Evolutionary conservation across 2,329 filamentous ascomycete species (phyloP), one percentile per base, ranked within the genome.

Genomic region (Botrytis sinoallii): DNA sequence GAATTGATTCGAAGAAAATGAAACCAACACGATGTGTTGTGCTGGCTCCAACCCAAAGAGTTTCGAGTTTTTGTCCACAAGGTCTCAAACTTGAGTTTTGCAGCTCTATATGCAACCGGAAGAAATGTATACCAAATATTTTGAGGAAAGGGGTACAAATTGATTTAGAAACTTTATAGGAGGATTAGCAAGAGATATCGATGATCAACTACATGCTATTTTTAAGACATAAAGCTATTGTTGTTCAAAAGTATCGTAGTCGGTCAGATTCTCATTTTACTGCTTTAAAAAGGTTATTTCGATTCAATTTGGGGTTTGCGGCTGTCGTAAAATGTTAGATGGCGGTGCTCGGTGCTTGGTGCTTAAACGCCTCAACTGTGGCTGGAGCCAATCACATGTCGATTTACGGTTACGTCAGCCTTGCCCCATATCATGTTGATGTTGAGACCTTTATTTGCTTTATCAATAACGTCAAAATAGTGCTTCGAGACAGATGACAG

Each of bases 251-350:
- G 44, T 57, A 48, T 66, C 14, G 70, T 52, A 38, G 70, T 71
- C 46, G 70, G 60, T 71, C 70, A 71, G 70, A 71, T 71, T 71
- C 60, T 57, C 59, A 73, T 70, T 73, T 59, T 72, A 60, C 66
- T 73, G 48, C 59, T 22, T 44, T 55, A 40, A 71, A 74, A 71
- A 60, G 38, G 60, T 66, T 71, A 71, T 64, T 66, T 55, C 32
- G 44, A 71, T 71, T 55, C 22, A 67, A 52, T 67, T 67, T 52
- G 32, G 40, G 44, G 20, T 52, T 66, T 44, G 69, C 42, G 20
- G 52, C 52, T 57, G 29, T 64, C 48, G 44, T 64, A 42, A 71
- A 52, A 40, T 70, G 55, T 46, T 61, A 70, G 46, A 55, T 55
- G 46, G 63, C 42, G 65, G 60, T 29, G 60, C 60, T 64, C 35